Evolutionary conservation across 2,329 filamentous ascomycete species (phyloP).

Genomic region (Rosellinia necatrix): DNA sequence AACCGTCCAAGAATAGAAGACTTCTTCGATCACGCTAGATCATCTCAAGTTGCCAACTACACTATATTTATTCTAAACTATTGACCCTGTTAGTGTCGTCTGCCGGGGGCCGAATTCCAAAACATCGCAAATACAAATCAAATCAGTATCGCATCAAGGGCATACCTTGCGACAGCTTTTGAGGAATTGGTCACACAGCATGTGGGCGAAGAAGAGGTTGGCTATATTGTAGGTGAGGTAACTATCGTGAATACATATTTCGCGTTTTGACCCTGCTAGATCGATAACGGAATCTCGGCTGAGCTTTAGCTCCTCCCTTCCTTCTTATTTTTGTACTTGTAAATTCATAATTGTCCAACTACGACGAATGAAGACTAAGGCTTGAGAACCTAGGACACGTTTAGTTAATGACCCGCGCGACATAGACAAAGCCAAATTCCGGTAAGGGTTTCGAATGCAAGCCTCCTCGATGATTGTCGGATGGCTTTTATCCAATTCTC

Average conservation of each 20-base stretch:
- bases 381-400: too few relatives aligned
- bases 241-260: neutral
- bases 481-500: too few relatives aligned
- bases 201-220: neutral
- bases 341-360: too few relatives aligned
- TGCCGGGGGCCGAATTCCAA: neutral
- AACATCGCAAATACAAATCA: conserved; percentile 16
- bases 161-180: neutral
- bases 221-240: neutral
- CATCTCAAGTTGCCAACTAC: conserved; percentile 1
- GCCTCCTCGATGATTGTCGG: too few relatives aligned
- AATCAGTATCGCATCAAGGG: conserved; percentile 1
- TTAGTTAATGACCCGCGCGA: too few relatives aligned
- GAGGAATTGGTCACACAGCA: neutral
- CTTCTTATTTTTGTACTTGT: neutral
- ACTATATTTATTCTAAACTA: conserved; percentile 18
- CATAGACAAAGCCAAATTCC: too few relatives aligned
- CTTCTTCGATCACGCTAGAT: conserved; percentile 19
- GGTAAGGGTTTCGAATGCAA: too few relatives aligned
- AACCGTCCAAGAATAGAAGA: conserved; percentile 18
- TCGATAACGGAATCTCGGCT: too few relatives aligned
- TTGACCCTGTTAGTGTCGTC: neutral
- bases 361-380: too few relatives aligned
- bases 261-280: neutral
- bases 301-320: too few relatives aligned